phyloP scores from a whole-genome alignment of 371 early-diverging fungal species.

The Zychaea mexicana region DNA sequence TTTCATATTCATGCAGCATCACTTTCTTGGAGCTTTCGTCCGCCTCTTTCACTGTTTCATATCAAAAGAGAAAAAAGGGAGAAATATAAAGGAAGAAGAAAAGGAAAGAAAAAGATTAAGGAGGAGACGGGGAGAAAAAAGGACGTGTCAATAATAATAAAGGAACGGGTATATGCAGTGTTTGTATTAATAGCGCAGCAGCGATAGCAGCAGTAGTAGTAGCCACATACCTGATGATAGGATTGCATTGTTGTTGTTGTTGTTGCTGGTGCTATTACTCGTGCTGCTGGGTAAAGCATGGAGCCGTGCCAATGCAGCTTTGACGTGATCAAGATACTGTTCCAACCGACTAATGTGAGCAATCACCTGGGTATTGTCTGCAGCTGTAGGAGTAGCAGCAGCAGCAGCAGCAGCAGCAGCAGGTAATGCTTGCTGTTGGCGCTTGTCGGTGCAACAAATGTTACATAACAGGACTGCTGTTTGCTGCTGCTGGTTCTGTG shows the following conservation, averaged over 20 bases:
- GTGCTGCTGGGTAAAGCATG: constrained; percentile 59
- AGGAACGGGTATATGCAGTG: neutral
- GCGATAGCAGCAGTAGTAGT: neutral
- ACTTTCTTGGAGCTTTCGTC: constrained; percentile 7
- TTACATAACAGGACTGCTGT: constrained; percentile 36
- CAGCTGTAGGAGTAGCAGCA: neutral
- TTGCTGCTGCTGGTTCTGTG: constrained; percentile 16
- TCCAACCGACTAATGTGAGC: constrained; percentile 46
- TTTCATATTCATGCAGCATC: constrained; percentile 16
- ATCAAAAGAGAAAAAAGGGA: neutral
- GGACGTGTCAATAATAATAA: neutral
- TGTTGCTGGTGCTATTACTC: constrained; percentile 24
- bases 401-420: neutral
- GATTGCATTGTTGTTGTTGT: neutral
- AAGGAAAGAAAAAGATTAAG: neutral
- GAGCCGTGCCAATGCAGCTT: constrained; percentile 75
- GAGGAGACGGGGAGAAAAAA: neutral
- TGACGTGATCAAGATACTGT: constrained; percentile 81
- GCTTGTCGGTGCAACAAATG: constrained; percentile 25
- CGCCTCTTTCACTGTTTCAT: neutral
- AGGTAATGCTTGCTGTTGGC: neutral
- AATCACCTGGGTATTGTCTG: neutral
- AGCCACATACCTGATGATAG: neutral
- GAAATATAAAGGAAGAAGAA: neutral
- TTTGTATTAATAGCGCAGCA: too few relatives aligned